phyloP scores from a whole-genome alignment of 2,329 filamentous ascomycete genomes.

The Colletotrichum higginsianum region DNA sequence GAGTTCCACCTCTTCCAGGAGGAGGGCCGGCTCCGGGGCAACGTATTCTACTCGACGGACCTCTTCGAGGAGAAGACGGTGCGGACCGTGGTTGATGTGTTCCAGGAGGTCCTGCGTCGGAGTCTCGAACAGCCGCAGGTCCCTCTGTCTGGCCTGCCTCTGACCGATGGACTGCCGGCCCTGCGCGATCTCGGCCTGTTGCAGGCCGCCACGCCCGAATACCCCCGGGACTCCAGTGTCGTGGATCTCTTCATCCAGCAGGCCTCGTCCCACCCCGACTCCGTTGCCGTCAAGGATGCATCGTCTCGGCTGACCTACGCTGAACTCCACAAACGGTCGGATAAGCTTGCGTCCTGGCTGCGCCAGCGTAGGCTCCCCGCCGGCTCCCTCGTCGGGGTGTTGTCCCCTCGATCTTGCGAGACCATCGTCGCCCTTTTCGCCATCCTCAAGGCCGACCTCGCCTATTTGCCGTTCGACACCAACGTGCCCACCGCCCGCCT shows the following conservation, averaged over 20 bases:
- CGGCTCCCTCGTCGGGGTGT: conserved; percentile 44
- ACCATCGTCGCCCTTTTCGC: conserved; percentile 39
- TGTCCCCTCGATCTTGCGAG: conserved; percentile 45
- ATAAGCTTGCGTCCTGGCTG: conserved; percentile 44
- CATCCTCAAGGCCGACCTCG: conserved; percentile 44
- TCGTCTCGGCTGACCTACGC: conserved; percentile 42
- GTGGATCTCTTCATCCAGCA: conserved; percentile 46
- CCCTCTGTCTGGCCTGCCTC: conserved; percentile 1
- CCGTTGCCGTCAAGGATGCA: conserved; percentile 44
- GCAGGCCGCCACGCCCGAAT: conserved; percentile 17
- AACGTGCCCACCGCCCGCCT: conserved; percentile 37
- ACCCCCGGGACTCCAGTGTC: conserved; percentile 43
- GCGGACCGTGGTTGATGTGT: conserved; percentile 43
- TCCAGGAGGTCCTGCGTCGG: conserved; percentile 12
- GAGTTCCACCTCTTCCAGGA: conserved; percentile 46
- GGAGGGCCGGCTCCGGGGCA: conserved; percentile 30
- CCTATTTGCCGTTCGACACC: conserved; percentile 43
- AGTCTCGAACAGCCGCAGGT: conserved; percentile 1
- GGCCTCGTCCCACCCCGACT: conserved; percentile 30
- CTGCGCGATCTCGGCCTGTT: conserved; percentile 41
- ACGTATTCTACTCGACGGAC: conserved; percentile 42
- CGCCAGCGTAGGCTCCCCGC: not conserved
- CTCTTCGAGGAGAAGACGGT: conserved; percentile 35
- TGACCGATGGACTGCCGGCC: not conserved
- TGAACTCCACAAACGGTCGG: conserved; percentile 44